phyloP scores from a whole-genome alignment of 2,329 filamentous ascomycete genomes.

The Ophiostoma himal-ulmi region DNA sequence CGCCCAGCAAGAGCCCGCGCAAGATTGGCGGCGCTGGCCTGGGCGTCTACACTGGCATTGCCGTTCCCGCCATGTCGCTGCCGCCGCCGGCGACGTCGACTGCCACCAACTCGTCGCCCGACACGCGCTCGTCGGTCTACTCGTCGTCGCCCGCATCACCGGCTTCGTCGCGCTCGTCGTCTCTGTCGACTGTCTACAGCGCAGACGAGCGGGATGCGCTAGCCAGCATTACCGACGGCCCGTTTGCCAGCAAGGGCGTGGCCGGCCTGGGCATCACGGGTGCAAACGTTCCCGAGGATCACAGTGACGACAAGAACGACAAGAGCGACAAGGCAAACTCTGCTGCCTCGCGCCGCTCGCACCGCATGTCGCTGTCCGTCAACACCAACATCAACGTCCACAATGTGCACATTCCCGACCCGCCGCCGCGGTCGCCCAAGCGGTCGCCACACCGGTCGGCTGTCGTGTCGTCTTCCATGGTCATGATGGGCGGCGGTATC shows the following conservation, averaged over 20 bases:
- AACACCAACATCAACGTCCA: background rate
- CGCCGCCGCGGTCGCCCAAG: slow-evolving; percentile 19
- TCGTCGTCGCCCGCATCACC: slow-evolving; percentile 19
- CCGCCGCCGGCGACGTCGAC: background rate
- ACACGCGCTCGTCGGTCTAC: background rate
- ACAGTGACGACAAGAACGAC: background rate
- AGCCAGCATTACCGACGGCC: slow-evolving; percentile 5
- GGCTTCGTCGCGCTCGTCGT: slow-evolving; percentile 36
- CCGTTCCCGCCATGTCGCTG: background rate
- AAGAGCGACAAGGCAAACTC: background rate
- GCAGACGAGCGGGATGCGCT: slow-evolving; percentile 45
- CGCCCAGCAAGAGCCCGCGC: slow-evolving; percentile 23
- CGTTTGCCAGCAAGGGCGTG: slow-evolving; percentile 15
- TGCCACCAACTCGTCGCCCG: background rate
- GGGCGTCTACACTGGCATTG: background rate
- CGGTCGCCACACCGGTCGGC: slow-evolving; percentile 9
- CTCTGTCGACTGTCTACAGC: slow-evolving; percentile 53
- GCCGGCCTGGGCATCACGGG: slow-evolving; percentile 18
- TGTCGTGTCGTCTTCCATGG: background rate
- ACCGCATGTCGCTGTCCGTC: slow-evolving; percentile 3
- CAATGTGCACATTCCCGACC: background rate
- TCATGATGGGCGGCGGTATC: slow-evolving; percentile 16
- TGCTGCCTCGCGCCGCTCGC: slow-evolving; percentile 6
- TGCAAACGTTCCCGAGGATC: background rate
- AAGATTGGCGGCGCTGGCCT: background rate